Percentiles rank a stretch among this genome's conserved stretches.
Conservation (phyloP, 2,329 filamentous ascomycete genomes). For the Hypoxylon sp. region DNA sequence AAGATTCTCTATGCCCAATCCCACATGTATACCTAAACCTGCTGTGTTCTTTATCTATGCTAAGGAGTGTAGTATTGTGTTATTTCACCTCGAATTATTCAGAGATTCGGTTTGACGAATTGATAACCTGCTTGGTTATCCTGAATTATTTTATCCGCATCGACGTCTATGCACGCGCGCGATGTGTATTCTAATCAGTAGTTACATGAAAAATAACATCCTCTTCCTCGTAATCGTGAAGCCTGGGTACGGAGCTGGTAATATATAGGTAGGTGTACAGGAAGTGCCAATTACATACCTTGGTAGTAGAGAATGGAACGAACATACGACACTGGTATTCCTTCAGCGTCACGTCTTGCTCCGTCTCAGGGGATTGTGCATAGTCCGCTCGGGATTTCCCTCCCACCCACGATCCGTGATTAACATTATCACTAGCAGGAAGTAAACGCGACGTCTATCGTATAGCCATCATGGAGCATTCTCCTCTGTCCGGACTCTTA, state of each 20-base stretch:
- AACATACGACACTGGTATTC: not conserved
- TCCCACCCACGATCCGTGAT: not conserved
- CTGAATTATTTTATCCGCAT: constrained; percentile 2
- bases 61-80: not conserved
- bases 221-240: not conserved
- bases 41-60: not conserved
- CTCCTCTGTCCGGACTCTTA: constrained; percentile 43
- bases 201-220: constrained; percentile 21
- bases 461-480: constrained; percentile 17
- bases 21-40: not conserved
- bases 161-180: not conserved
- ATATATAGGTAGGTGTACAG: constrained; percentile 2
- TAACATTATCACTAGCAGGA: not conserved
- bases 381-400: not conserved
- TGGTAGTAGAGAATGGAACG: not conserved
- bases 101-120: not conserved
- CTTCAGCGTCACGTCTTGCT: constrained; percentile 2
- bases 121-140: constrained; percentile 5
- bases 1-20: no score
- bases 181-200: constrained; percentile 17
- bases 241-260: not conserved
- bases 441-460: not conserved
- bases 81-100: not conserved
- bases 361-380: constrained; percentile 1
- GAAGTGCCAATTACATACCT: not conserved